Base-by-base conservation (phyloP, 129 eudicot species). In the Chrysanthemum seticuspe region DNA sequence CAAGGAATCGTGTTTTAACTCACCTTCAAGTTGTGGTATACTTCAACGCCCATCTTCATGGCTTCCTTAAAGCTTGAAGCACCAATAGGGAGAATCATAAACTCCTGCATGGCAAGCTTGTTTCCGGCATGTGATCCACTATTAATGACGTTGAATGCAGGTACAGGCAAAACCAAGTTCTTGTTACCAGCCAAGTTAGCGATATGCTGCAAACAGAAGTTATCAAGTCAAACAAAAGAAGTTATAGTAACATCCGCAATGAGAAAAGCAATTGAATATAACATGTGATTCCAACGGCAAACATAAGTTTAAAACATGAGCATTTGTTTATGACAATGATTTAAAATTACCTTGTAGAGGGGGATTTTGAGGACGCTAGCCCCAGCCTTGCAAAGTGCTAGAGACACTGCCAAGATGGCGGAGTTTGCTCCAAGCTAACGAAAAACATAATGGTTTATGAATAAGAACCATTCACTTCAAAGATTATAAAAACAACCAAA, bases 21-120 rank as follows among this genome's bases (percentile, higher is more conserved):
- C 45, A 85, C 98, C 96, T 94, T 94, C 86, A 94, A 74, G 80
- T 90, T 79, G 89, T 94, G 98, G 55, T 94, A 94, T 23, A 94
- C 98, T 94, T 94, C 98, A 57, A 86, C 90, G 54, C 98, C 98
- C 98, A 94, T 94, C 75, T 94, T 94, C 98, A 94, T 94, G 67
- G 97, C 98, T 87, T 90, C 98, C 75, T 84, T 90, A 67, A 94
- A 94, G 71, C 91, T 82, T 7, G 97, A 76, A 56, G 98, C 98
- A 25, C 98, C 98, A 12, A 78, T 70, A 10, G 98, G 98, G 65
- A 94, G 98, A 71, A 94, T 94, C 98, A 94, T 94, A 80, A 94
- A 94, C 67, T 94, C 98, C 95, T 88, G 97, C 98, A 94, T 94
- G 60, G 98, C 98, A 71, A 94, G 96, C 77, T 94, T 94, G 83